These are phyloP conservation scores for Biscogniauxia sp. DNA, from an alignment of 2,329 filamentous ascomycete species.

Conservation along the genomic window DNA sequence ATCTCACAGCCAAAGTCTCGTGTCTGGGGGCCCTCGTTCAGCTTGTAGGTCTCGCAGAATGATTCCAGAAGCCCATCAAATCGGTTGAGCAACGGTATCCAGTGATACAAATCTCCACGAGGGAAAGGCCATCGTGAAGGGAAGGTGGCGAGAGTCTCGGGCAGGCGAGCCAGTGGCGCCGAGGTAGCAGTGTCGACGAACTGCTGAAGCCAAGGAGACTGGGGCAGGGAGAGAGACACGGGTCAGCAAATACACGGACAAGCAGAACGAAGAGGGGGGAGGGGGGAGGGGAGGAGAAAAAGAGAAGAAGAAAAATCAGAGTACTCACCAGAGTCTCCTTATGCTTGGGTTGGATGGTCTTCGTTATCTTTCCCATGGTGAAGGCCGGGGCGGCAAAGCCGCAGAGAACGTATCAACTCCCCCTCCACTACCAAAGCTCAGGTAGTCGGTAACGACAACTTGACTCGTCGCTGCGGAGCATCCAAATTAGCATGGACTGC, in stretches of 20 bases:
- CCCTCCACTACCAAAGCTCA: slow-evolving; percentile 54
- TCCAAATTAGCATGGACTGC: slow-evolving; percentile 30
- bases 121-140: slow-evolving; percentile 93
- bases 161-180: slow-evolving; percentile 72
- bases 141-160: slow-evolving; percentile 73
- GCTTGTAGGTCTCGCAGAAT: slow-evolving; percentile 76
- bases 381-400: slow-evolving; percentile 57
- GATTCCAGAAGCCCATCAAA: slow-evolving; percentile 86
- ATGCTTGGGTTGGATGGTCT: slow-evolving; percentile 65
- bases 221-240: slow-evolving; percentile 6
- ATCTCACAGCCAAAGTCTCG: slow-evolving; percentile 69
- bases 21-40: slow-evolving; percentile 77
- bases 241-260: slow-evolving; percentile 15
- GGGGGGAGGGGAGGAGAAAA: too few relatives aligned
- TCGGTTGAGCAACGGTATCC: slow-evolving; percentile 90
- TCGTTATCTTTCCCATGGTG: slow-evolving; percentile 68
- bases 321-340: slow-evolving; percentile 62
- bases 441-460: slow-evolving; percentile 41
- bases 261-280: background rate
- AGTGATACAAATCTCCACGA: slow-evolving; percentile 94
- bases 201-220: slow-evolving; percentile 85
- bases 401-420: slow-evolving; percentile 48
- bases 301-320: background rate
- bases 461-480: slow-evolving; percentile 29
- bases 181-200: slow-evolving; percentile 72